These are phyloP conservation scores for Ashbya aceris DNA, from an alignment of 1,139 yeast species.

Conservation along the genomic window DNA sequence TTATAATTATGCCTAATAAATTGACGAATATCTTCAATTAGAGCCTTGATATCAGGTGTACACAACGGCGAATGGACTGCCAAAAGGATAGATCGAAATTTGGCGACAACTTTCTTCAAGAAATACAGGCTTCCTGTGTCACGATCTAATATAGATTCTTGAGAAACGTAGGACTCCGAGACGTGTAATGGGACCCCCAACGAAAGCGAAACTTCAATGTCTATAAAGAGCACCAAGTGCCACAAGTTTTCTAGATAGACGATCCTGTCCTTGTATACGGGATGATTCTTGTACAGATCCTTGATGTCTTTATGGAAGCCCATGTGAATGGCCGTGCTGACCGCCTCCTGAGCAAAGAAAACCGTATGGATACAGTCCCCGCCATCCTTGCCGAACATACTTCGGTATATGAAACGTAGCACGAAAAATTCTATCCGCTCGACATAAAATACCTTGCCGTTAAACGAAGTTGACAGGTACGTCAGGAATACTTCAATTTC, in stretches of 20 bases:
- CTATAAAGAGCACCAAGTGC: constrained; percentile 23
- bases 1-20: constrained; percentile 6
- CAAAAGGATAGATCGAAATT: constrained; percentile 6
- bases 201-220: constrained; percentile 20
- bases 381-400: constrained; percentile 15
- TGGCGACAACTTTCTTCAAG: constrained; percentile 4
- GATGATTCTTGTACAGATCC: constrained; percentile 4
- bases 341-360: constrained; percentile 16
- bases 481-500: constrained; percentile 14
- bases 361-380: constrained; percentile 25
- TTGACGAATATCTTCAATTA: constrained; percentile 4
- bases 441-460: constrained; percentile 14
- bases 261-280: constrained; percentile 5
- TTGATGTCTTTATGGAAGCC: constrained; percentile 10
- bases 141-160: constrained; percentile 3
- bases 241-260: constrained; percentile 17
- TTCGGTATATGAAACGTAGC: constrained; percentile 16
- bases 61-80: constrained; percentile 4
- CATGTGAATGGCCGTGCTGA: constrained; percentile 12
- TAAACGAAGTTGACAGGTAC: constrained; percentile 12
- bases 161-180: constrained; percentile 11
- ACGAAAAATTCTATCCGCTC: constrained; percentile 20
- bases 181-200: constrained; percentile 21
- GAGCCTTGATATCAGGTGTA: constrained; percentile 7
- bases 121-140: constrained; percentile 2